These are phyloP conservation scores for Henckelia pumila DNA, from an alignment of 257 asterid species.

Conservation along the genomic window DNA sequence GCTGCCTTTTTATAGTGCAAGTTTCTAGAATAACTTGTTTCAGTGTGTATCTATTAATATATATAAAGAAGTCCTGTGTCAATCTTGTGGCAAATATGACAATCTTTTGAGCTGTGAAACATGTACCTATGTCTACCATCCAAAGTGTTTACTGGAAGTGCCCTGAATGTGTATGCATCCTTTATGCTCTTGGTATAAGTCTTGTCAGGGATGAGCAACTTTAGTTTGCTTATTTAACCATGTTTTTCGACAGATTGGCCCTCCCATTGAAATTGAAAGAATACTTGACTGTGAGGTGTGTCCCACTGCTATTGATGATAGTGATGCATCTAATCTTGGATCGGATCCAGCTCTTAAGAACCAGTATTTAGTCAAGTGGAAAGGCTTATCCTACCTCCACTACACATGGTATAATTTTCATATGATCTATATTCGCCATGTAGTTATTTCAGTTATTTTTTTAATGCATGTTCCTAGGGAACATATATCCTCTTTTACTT, in stretches of 20 bases:
- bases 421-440: no score
- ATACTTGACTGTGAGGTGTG: slow-evolving; percentile 91
- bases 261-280: slow-evolving; percentile 79
- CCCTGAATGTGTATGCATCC: slow-evolving; percentile 98
- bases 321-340: slow-evolving; percentile 62
- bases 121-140: no score
- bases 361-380: slow-evolving; percentile 96
- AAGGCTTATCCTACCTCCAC: slow-evolving; percentile 86
- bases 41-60: slow-evolving; percentile 37
- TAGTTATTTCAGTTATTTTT: no score
- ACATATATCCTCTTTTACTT: no score
- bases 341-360: slow-evolving; percentile 74
- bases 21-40: slow-evolving; percentile 5
- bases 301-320: slow-evolving; percentile 64
- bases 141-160: slow-evolving; percentile 86
- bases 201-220: slow-evolving; percentile 13
- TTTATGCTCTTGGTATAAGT: slow-evolving; percentile 18
- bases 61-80: slow-evolving; percentile 75
- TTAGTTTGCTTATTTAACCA: slow-evolving; percentile 16
- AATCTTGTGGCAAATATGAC: slow-evolving; percentile 64
- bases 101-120: slow-evolving; percentile 72
- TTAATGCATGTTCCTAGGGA: no score
- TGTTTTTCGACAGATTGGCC: slow-evolving; percentile 62
- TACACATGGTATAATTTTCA: no score
- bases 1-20: not conserved